These are phyloP conservation scores for Heliamphora pulchella DNA, from an alignment of 179 eudicot genomes.

Conservation along the genomic window DNA sequence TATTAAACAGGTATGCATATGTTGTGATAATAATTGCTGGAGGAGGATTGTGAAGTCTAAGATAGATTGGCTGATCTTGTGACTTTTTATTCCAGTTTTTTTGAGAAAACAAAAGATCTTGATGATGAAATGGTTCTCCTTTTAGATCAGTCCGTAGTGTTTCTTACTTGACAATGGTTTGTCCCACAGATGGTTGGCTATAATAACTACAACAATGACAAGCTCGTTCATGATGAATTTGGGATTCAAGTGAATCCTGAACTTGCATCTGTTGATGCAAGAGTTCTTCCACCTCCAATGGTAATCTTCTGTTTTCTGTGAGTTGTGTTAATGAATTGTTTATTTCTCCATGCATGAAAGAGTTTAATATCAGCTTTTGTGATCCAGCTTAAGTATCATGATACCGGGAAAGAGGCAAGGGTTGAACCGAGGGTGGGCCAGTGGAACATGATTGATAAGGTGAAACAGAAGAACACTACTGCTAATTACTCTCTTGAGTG, in stretches of 20 bases:
- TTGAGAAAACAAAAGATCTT: too few relatives aligned
- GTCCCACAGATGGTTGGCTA: constrained; percentile 35
- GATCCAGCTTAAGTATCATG: constrained; percentile 49
- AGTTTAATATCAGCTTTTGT: neutral
- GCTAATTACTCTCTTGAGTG: too few relatives aligned
- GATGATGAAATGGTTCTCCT: too few relatives aligned
- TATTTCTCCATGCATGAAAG: neutral
- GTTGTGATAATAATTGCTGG: neutral
- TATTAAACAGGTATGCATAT: constrained; percentile 28
- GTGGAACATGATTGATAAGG: constrained; percentile 78
- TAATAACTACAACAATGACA: constrained; percentile 31
- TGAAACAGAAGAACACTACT: constrained; percentile 9
- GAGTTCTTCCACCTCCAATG: constrained; percentile 60
- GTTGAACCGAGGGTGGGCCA: constrained; percentile 39
- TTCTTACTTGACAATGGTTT: too few relatives aligned
- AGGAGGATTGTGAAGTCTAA: too few relatives aligned
- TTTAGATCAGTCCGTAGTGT: too few relatives aligned
- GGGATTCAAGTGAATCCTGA: constrained; percentile 40
- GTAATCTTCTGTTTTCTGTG: constrained; percentile 19
- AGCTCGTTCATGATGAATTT: constrained; percentile 41
- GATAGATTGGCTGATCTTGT: too few relatives aligned
- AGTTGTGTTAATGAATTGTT: neutral
- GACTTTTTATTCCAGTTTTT: too few relatives aligned
- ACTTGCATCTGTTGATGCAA: constrained; percentile 48
- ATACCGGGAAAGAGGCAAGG: constrained; percentile 17